phyloP scores from a whole-genome alignment of 257 asterid genomes.

The Linderniella brevidens region DNA sequence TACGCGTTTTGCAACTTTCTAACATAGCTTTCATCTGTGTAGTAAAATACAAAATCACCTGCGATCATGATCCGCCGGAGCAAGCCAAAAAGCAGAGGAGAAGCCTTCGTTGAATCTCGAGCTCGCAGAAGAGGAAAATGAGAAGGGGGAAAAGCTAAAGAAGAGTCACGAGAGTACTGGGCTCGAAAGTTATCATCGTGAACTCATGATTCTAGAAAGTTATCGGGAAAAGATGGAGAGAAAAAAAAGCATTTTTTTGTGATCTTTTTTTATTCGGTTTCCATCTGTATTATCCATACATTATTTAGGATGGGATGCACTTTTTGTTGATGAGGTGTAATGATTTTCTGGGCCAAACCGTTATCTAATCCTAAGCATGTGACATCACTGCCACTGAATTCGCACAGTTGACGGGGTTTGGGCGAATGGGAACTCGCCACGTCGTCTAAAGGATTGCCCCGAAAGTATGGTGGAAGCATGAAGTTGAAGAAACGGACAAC shows the following conservation, averaged over 20 bases:
- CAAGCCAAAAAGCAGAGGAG: too few relatives aligned
- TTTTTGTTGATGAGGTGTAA: constrained; percentile 42
- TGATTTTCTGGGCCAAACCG: constrained; percentile 17
- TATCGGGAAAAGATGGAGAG: constrained; percentile 2
- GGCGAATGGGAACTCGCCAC: constrained; percentile 24
- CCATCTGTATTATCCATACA: constrained; percentile 20
- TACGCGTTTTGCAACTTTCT: too few relatives aligned
- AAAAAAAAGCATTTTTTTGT: constrained; percentile 11
- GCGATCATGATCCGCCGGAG: too few relatives aligned
- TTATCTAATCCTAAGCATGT: constrained; percentile 23
- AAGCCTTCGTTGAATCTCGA: too few relatives aligned
- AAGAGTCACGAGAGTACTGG: too few relatives aligned
- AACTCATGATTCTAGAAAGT: constrained; percentile 1
- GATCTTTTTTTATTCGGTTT: constrained; percentile 14
- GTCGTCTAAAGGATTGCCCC: constrained; percentile 18
- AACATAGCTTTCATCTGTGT: too few relatives aligned
- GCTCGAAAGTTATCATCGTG: too few relatives aligned
- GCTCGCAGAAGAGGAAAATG: too few relatives aligned
- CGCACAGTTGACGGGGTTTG: constrained; percentile 13
- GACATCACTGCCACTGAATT: constrained; percentile 22
- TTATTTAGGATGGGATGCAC: constrained; percentile 13
- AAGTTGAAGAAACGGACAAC: too few relatives aligned
- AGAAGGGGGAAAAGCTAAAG: too few relatives aligned
- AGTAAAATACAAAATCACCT: too few relatives aligned
- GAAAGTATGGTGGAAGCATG: constrained; percentile 13